Base-by-base conservation (phyloP, 495 filamentous ascomycete genomes). In the Daldinia concentrica region DNA sequence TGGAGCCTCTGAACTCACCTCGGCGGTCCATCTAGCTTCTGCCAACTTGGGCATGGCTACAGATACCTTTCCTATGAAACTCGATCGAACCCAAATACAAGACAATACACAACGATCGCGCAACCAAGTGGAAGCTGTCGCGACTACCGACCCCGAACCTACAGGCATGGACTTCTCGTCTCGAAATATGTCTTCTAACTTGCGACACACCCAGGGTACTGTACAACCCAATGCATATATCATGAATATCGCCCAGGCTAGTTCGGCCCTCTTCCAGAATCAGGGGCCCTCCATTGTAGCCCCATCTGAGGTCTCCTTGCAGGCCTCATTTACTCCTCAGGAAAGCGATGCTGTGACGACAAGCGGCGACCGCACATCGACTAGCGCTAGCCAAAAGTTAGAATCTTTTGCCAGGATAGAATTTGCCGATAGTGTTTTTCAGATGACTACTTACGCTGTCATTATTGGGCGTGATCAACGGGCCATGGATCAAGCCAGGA, bases 391-490 rank as follows among this genome's bases (percentile, higher is more conserved):
- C 36, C 67, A 79, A 56, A 76, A 79, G 19, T 73, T 85, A n/a
- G 81, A 84, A 73, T 84, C 82, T 29, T 85, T 85, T 65, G 83
- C 83, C 24, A 77, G 79, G 56, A 80, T 85, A 63, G 83, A 85
- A 70, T 85, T 85, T 45, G 82, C 80, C 72, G 83, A 85, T 62
- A 83, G 83, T 63, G 77, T 79, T 39, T 85, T 85, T 56, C 81
- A 84, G 73, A 84, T 85, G 82, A 85, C 82, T 11, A 85, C 83
- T 15, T 84, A 83, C 51, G 81, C 82, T 17, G 82, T 84, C 72
- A 81, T 84, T 30, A 85, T 86, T 41, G 83, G 83, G 26, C 82
- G 83, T 26, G 83, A 86, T 60, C 79, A 82, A 65, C 66, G 77
- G 15, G 83, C 83, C 5, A 72, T 84, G 72, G 72, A 80, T 58